These are phyloP conservation scores for Podila minutissima DNA, from an alignment of 192 early-diverging fungal genomes.

Conservation along the genomic window DNA sequence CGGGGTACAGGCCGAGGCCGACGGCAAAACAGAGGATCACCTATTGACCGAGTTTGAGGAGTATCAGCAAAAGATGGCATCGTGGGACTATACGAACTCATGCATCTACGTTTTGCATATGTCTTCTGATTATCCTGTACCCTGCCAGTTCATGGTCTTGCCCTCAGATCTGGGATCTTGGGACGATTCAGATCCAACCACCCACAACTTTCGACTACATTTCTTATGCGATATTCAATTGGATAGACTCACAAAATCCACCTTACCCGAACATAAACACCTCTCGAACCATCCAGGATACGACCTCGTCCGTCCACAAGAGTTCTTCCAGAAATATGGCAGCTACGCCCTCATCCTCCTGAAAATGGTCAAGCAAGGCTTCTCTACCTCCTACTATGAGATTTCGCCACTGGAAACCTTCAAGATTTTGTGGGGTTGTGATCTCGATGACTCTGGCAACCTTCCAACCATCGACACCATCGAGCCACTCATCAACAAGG, in stretches of 20 bases:
- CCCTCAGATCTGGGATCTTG: not conserved
- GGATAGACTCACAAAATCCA: not conserved
- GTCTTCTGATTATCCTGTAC: too few species aligned
- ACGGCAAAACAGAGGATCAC: too few species aligned
- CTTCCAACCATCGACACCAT: not conserved
- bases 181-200: not conserved
- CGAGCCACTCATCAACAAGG: not conserved
- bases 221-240: not conserved
- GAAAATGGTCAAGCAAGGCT: not conserved
- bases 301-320: not conserved
- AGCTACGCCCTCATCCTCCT: not conserved
- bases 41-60: too few species aligned
- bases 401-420: not conserved
- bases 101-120: too few species aligned
- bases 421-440: not conserved
- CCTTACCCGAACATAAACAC: not conserved
- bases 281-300: not conserved
- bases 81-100: too few species aligned
- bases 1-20: too few species aligned
- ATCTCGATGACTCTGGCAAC: not conserved
- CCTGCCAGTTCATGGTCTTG: not conserved
- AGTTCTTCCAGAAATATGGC: constrained; percentile 1
- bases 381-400: not conserved
- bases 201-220: not conserved
- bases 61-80: too few species aligned